Base-by-base conservation (phyloP, 208 protist genomes). In the Trypanosoma rangeli region DNA sequence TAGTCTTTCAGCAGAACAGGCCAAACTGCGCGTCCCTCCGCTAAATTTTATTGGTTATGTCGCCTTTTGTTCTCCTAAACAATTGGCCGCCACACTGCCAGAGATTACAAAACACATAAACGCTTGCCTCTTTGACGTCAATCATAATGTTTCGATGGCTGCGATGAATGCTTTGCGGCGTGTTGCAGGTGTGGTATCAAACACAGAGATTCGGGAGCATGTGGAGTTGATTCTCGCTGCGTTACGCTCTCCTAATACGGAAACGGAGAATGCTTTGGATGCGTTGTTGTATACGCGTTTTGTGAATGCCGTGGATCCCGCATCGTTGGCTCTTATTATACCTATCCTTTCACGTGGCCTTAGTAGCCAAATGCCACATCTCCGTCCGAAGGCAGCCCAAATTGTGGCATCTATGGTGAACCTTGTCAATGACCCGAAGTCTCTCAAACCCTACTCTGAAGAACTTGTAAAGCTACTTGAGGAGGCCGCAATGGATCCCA, bases 221-320 rank as follows among this genome's bases (percentile, higher is more conserved):
- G 89, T 97, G 15, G 86, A 95, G 61, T 64, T 93, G 0, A 93
- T 98, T 61, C 80, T 98, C 12, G 72, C 80, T 50, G 95, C 95
- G 29, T 82, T 98, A 76, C 83, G 91, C 31, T 89, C 84, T 26
- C 95, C 95, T 8, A 94, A 85, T 72, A 89, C 84, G 15, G 87
- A 98, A 46, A 97, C 90, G 33, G 89, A 97, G 64, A 74, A 78
- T 53, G 94, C 94, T 15, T 86, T 98, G 16, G 93, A 97, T 54
- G 89, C 93, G 39, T 85, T 98, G 60, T 86, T 98, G 64, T 97
- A 96, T 82, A 97, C 94, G 24, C 89, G 93, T 46, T 98, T 98
- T 78, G 78, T 89, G 42, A 96, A 97, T 70, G 82, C 89, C 48
- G 81, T 98, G 33, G 94, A 98, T 71, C 83, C 90, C 37, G 91